Percentiles rank a stretch among this genome's conserved stretches.
These are phyloP conservation scores for Pseudogymnoascus sp. DNA, from an alignment of 2,329 filamentous ascomycete species.

Conservation along the genomic window DNA sequence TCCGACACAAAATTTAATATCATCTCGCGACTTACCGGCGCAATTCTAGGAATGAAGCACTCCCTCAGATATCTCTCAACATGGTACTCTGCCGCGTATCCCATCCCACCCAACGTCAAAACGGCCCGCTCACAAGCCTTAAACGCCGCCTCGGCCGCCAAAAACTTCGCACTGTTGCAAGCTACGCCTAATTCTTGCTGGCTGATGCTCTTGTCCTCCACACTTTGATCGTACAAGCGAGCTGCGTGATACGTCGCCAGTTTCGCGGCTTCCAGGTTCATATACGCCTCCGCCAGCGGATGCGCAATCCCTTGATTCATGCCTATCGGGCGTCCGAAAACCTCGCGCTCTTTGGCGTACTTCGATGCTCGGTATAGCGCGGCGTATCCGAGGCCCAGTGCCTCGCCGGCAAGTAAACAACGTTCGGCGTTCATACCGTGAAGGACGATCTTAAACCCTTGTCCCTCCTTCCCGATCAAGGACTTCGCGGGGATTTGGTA, in stretches of 20 bases:
- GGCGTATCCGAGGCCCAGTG: conserved; percentile 70
- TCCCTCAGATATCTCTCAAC: conserved; percentile 60
- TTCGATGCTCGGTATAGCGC: conserved; percentile 52
- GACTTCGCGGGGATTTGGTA: conserved; percentile 58
- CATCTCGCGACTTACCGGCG: conserved; percentile 63
- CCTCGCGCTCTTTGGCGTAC: conserved; percentile 59
- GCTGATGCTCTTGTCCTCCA: conserved; percentile 41
- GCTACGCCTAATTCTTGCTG: conserved; percentile 53
- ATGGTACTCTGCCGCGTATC: conserved; percentile 56
- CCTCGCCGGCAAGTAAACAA: conserved; percentile 69
- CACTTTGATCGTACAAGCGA: conserved; percentile 49
- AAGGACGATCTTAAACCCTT: conserved; percentile 72
- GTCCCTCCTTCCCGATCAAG: conserved; percentile 62
- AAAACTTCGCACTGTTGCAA: conserved; percentile 63
- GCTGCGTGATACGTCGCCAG: conserved; percentile 59
- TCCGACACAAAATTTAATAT: conserved; percentile 66
- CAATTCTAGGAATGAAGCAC: conserved; percentile 55
- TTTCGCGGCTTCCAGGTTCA: conserved; percentile 58
- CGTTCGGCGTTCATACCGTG: conserved; percentile 76
- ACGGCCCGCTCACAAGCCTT: conserved; percentile 54
- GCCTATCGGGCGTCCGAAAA: conserved; percentile 58
- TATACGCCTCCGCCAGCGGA: conserved; percentile 57
- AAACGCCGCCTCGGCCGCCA: conserved; percentile 58
- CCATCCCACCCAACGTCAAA: conserved; percentile 54
- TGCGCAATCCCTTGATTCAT: conserved; percentile 59